Evolutionary conservation across 2,329 filamentous ascomycete genomes (phyloP), one percentile per base, ranked within the genome.

Genomic region (Onygenales sp.): DNA sequence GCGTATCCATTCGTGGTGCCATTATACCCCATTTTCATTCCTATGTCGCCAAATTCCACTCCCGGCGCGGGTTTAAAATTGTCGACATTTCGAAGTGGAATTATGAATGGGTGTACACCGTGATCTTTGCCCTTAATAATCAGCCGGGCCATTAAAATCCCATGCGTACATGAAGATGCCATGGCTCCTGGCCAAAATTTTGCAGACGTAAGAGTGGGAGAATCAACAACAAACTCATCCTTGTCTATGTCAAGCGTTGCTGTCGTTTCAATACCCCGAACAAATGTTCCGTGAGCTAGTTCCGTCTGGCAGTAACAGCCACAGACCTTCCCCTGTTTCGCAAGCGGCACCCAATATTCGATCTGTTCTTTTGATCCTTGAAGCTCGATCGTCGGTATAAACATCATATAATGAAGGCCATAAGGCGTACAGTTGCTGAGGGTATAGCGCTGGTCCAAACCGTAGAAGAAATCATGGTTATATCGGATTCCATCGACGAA

Each of bases 1-100:
- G 65, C 59, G 47, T 65, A 68, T 37, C 67, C 68, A 52, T 69
- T 70, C 45, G 68, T 66, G 4, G 59, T 61, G 34, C 49, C 52
- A 46, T 62, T 63, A 51, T 62, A 63, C 11, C 53, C 55, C 54
- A 61, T 58, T 51, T 64, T 56, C 55, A 50, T 52, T 27, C 65
- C 63, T 46, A 65, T 52, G 21, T 67, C 65, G 47, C 63, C 62
- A 10, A 65, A 53, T 42, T 64, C 61, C 54, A 65, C 57, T 8
- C 63, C 62, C 6, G 56, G 52, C 47, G 62, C 45, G 5, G 59
- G 58, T 42, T 58, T 54, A 42, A 60, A 59, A 27, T 59, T 59
- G 8, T 61, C 55, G 17, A 65, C 53, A 13, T 62, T 56, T 5
- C 64, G 56, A 14, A 67, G 50, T 39, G 64, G 63, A 5, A 62